phyloP scores from a whole-genome alignment of 116 monocot species.

The Posidonia oceanica region DNA sequence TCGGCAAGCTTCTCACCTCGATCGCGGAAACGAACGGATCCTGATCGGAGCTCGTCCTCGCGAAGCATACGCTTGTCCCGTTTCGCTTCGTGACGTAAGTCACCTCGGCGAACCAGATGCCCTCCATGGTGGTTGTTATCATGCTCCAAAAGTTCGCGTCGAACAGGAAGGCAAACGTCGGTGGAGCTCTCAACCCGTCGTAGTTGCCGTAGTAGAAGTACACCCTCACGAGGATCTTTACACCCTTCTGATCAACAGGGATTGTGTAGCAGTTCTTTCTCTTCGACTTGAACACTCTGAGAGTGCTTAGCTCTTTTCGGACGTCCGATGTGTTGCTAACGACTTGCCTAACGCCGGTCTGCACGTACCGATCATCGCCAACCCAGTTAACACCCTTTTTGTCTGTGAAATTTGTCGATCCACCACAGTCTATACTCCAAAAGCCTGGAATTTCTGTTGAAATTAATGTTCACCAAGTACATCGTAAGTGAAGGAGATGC shows the following conservation, averaged over 20 bases:
- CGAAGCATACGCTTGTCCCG: not conserved
- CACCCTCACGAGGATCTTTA: conserved; percentile 14
- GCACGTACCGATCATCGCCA: not conserved
- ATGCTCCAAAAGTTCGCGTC: conserved; percentile 17
- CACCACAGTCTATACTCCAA: conserved; percentile 12
- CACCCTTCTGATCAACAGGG: not conserved
- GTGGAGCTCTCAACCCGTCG: conserved; percentile 21
- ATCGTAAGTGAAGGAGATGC: too few species aligned
- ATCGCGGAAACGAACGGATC: conserved; percentile 32
- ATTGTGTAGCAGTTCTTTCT: conserved; percentile 15
- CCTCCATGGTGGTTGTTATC: conserved; percentile 8
- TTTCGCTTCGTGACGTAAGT: conserved; percentile 4
- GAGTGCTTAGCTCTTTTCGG: not conserved
- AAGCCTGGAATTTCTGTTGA: conserved; percentile 2
- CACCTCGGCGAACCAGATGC: not conserved
- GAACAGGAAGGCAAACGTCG: conserved; percentile 18
- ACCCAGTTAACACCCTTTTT: not conserved
- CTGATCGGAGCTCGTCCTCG: not conserved
- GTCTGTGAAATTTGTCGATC: not conserved
- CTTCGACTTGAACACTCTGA: conserved; percentile 1
- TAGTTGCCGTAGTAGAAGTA: conserved; percentile 39
- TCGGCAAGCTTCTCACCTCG: conserved; percentile 14
- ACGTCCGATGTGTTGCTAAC: too few species aligned
- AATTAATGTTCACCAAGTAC: too few species aligned
- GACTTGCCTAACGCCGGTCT: not conserved